Conservation (phyloP, 1,284 basidiomycete species). For the Sanghuangporus baumii region DNA sequence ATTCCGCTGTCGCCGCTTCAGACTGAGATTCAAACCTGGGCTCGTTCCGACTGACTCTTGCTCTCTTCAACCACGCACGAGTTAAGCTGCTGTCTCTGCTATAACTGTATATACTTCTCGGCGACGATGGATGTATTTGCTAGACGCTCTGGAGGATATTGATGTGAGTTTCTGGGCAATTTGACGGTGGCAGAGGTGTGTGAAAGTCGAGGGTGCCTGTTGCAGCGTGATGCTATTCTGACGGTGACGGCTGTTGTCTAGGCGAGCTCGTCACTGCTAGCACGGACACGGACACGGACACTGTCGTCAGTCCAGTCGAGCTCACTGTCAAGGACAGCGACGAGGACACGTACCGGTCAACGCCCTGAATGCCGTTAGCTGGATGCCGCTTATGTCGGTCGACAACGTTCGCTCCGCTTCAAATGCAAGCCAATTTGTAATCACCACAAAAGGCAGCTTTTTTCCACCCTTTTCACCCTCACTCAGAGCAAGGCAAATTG, state of each 20-base stretch:
- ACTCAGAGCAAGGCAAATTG: background rate
- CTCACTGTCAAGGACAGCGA: background rate
- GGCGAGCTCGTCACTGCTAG: background rate
- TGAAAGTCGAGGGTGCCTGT: constrained; percentile 4
- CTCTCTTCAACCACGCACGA: background rate
- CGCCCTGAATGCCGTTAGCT: background rate
- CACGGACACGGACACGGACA: background rate
- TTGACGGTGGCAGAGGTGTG: constrained; percentile 11
- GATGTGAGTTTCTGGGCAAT: background rate
- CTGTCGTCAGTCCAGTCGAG: background rate
- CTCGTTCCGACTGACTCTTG: background rate
- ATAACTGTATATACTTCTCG: background rate
- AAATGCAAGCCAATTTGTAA: background rate
- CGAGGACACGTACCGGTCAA: constrained; percentile 4
- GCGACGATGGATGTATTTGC: background rate
- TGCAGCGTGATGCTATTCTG: constrained; percentile 3
- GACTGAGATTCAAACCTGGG: constrained; percentile 14
- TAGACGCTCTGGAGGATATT: background rate
- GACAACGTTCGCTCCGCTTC: background rate
- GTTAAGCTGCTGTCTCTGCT: background rate
- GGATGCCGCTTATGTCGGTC: background rate
- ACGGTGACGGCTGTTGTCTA: background rate
- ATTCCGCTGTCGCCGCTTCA: constrained; percentile 35
- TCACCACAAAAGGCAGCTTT: background rate
- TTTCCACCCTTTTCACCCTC: background rate